Conservation (phyloP, 2,329 filamentous ascomycete genomes). For the Dactylellina drechsleri region DNA sequence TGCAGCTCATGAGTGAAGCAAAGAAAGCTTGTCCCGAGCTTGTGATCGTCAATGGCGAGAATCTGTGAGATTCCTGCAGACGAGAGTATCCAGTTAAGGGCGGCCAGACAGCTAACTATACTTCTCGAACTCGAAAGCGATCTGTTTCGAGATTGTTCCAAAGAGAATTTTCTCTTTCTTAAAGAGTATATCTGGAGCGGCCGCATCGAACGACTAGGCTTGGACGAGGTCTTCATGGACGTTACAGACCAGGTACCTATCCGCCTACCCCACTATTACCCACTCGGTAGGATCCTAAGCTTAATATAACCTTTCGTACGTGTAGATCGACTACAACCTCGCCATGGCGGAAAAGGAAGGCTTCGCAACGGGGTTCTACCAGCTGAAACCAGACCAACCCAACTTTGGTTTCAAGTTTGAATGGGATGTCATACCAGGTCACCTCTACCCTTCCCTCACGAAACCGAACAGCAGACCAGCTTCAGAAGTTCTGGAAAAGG, state of each 20-base stretch:
- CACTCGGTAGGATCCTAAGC: background rate
- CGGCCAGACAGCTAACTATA: background rate
- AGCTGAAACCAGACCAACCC: conserved; percentile 76
- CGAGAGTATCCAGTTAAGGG: background rate
- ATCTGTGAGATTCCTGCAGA: conserved; percentile 67
- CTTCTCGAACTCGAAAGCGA: conserved; percentile 59
- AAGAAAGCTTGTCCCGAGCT: conserved; percentile 82
- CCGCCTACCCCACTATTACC: background rate
- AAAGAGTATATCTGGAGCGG: conserved; percentile 79
- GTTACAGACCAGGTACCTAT: conserved; percentile 72
- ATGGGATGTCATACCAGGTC: conserved; percentile 73
- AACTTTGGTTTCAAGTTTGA: conserved; percentile 83
- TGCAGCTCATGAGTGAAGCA: conserved; percentile 86
- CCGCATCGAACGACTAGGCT: conserved; percentile 82
- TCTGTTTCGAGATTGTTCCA: conserved; percentile 85
- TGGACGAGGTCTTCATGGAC: conserved; percentile 89
- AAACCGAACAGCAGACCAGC: conserved; percentile 55
- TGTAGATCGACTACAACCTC: conserved; percentile 81
- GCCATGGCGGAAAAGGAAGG: conserved; percentile 67
- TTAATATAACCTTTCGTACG: background rate
- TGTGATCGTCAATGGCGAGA: conserved; percentile 86
- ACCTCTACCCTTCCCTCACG: conserved; percentile 66
- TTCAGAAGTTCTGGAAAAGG: conserved; percentile 59
- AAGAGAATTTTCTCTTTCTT: conserved; percentile 79
- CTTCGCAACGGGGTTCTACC: conserved; percentile 76